These are phyloP conservation scores for Graphiopsis chlorocephala DNA, from an alignment of 2,329 filamentous ascomycete genomes.

Conservation along the genomic window DNA sequence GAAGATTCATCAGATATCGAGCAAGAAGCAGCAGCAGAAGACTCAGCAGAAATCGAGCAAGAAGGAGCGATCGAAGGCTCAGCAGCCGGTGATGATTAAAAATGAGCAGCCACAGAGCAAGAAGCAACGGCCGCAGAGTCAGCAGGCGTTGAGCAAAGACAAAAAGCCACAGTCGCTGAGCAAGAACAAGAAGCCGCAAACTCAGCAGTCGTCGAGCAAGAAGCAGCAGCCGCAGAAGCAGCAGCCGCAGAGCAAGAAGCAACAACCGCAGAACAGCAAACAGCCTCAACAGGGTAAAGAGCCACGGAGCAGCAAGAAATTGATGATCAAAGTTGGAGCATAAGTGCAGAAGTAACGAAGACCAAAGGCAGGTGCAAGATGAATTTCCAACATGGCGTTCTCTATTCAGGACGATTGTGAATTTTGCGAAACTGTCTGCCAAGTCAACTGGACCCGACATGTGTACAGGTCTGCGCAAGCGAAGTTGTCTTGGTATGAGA, in stretches of 20 bases:
- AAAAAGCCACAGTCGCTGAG: not conserved
- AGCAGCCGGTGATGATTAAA: too few relatives aligned
- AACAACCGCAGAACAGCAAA: not conserved
- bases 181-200: not conserved
- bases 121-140: not conserved
- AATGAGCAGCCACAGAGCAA: not conserved
- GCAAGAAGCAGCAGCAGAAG: not conserved
- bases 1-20: not conserved
- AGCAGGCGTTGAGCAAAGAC: not conserved
- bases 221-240: not conserved
- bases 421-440: not conserved
- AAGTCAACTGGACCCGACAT: constrained; percentile 7
- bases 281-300: not conserved
- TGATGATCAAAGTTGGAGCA: not conserved
- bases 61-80: not conserved
- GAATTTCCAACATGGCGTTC: not conserved
- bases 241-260: not conserved
- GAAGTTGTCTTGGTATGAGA: too few relatives aligned
- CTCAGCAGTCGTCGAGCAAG: not conserved
- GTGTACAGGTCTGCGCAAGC: constrained; percentile 5
- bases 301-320: not conserved
- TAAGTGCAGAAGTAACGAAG: not conserved
- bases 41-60: not conserved
- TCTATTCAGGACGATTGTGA: not conserved
- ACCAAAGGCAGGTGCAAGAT: not conserved